A percentile compares a stretch with the other conserved stretches of the same genome.
Evolutionary conservation across 257 asterid species (phyloP).

Genomic region (Catharanthus roseus): DNA sequence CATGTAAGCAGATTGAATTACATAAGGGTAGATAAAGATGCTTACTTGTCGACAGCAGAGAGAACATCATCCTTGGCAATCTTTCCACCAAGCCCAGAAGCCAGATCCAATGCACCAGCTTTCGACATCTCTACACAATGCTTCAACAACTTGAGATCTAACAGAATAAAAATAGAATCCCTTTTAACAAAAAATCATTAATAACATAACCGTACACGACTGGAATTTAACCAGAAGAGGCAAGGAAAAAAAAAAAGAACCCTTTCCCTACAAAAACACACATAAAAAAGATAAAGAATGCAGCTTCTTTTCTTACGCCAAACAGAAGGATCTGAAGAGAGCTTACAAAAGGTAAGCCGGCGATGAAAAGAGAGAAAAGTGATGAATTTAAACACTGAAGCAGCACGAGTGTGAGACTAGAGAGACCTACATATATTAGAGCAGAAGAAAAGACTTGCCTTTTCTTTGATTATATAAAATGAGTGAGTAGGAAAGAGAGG

Average conservation of each 20-base stretch:
- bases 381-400: background rate
- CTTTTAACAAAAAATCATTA: background rate
- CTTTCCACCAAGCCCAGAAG: constrained; percentile 86
- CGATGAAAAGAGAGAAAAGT: background rate
- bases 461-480: too few species aligned
- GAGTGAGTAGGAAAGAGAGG: background rate
- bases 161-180: background rate
- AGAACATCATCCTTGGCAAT: constrained; percentile 70
- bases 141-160: constrained; percentile 3
- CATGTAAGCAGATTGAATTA: background rate
- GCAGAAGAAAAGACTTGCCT: too few species aligned
- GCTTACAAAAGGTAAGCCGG: background rate
- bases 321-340: background rate
- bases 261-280: background rate
- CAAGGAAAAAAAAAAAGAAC: background rate
- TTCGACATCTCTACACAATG: constrained; percentile 48
- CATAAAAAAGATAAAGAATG: background rate
- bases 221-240: background rate
- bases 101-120: constrained; percentile 79
- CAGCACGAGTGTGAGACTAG: background rate
- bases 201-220: background rate
- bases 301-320: background rate
- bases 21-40: background rate
- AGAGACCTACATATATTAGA: too few species aligned
- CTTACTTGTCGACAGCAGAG: constrained; percentile 80